Conservation (phyloP, 176 grass and related monocot genomes). For the Saccharum officinarum region DNA sequence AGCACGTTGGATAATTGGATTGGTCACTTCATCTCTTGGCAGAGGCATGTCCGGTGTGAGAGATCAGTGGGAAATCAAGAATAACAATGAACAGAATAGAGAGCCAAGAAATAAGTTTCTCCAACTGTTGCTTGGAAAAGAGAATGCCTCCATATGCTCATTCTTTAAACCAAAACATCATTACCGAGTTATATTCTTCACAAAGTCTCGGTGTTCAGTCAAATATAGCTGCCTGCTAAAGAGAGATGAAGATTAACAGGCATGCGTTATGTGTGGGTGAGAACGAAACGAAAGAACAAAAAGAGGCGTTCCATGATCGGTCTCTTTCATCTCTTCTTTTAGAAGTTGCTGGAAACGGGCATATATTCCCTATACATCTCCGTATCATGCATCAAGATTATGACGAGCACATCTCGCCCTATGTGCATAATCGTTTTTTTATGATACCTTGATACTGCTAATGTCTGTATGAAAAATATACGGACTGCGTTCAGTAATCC, state of each 20-base stretch:
- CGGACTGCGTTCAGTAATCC: not conserved
- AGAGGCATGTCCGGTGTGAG: not conserved
- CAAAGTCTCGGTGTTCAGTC: conserved; percentile 5
- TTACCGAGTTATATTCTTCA: not conserved
- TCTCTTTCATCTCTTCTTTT: not conserved
- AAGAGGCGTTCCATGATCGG: not conserved
- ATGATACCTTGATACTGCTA: not conserved
- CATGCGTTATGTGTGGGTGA: not conserved
- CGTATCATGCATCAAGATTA: not conserved
- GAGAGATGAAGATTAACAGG: not conserved
- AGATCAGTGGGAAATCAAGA: not conserved
- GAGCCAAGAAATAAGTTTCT: not conserved
- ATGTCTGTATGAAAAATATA: not conserved
- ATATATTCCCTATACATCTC: not conserved
- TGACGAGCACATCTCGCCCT: not conserved
- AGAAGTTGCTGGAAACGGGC: not conserved
- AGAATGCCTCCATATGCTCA: not conserved
- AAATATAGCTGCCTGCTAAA: not conserved
- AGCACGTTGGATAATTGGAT: not conserved
- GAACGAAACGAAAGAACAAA: not conserved
- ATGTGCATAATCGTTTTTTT: not conserved
- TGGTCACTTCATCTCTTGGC: not conserved
- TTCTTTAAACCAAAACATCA: not conserved
- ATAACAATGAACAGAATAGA: not conserved
- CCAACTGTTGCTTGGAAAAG: not conserved